Evolutionary conservation across 2,329 filamentous ascomycete species (phyloP), one percentile per base, ranked within the genome.

Genomic region (Apiospora kogelbergensis): DNA sequence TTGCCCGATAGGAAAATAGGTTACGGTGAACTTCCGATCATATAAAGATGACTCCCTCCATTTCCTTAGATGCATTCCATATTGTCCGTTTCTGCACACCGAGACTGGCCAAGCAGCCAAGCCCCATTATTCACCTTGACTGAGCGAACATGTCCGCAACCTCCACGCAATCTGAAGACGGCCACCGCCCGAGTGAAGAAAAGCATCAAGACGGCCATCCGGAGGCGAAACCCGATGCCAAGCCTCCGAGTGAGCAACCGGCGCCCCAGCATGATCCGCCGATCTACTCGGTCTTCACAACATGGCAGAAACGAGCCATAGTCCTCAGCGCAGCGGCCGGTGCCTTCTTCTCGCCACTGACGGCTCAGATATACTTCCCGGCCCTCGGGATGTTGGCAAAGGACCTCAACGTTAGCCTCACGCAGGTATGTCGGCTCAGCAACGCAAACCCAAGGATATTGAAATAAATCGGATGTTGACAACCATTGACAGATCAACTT

Each of bases 351-450:
- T 78, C 78, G 0, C 78, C 77, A 15, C 65, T 79, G 10, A 77
- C 75, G 10, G 76, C 74, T 7, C 75, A 81, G 67, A 84, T 84
- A 6, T 85, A 84, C 76, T 81, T 83, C 42, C 84, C 83, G 10
- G 83, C 83, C 0, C 76, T 84, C 15, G 78, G 78, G 24, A 74
- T 77, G 2, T 72, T 85, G 10, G 79, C 83, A 6, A 72, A 74
- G 2, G 81, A 83, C 37, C 74, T 85, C 10, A 30, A 78, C 46
- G 80, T 85, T n/a, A 72, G 76, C 5, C 44, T 72, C 10, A 72
- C 69, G 17, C 22, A 67, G 45, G 65, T 24, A 46, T 20, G 65
- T 66, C n/a, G 10, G 26, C 13, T n/a, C n/a, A n/a, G n/a, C n/a
- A n/a, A n/a, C n/a, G n/a, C n/a, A n/a, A n/a, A n/a, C n/a, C n/a